These are phyloP conservation scores for Opeltia flavorubescens DNA, from an alignment of 495 filamentous ascomycete genomes.

Conservation along the genomic window DNA sequence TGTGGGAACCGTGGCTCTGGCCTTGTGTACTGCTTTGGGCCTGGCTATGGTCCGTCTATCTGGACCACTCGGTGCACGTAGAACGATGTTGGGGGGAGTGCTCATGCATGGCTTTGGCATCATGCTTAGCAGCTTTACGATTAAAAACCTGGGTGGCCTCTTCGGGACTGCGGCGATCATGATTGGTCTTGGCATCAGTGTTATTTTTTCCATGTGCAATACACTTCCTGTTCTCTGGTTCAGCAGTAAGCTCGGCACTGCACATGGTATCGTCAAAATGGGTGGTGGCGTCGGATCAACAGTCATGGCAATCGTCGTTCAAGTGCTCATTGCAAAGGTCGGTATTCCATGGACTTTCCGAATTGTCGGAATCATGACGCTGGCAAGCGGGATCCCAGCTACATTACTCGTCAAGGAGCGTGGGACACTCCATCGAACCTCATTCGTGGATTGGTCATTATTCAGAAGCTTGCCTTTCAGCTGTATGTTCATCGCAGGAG, in stretches of 20 bases:
- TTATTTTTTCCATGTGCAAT: slow-evolving; percentile 1
- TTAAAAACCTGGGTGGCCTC: slow-evolving; percentile 36
- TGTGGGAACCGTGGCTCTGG: slow-evolving; percentile 36
- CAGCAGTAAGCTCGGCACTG: slow-evolving; percentile 35
- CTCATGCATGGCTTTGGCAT: slow-evolving; percentile 32
- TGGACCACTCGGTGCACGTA: slow-evolving; percentile 30
- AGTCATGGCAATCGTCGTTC: slow-evolving; percentile 32
- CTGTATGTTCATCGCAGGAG: slow-evolving; percentile 37
- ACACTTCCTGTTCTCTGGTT: slow-evolving; percentile 40
- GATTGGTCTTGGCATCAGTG: slow-evolving; percentile 31
- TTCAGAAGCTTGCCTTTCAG: slow-evolving; percentile 28
- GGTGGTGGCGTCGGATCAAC: slow-evolving; percentile 40
- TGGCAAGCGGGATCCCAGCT: slow-evolving; percentile 38
- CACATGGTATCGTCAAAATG: slow-evolving; percentile 41
- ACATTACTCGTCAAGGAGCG: slow-evolving; percentile 44
- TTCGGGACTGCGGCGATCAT: slow-evolving; percentile 40
- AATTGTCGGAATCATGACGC: slow-evolving; percentile 32
- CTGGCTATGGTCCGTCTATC: slow-evolving; percentile 36
- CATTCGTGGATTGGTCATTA: slow-evolving; percentile 36
- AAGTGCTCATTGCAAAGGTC: slow-evolving; percentile 30
- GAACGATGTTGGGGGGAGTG: slow-evolving; percentile 31
- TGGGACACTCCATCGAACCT: slow-evolving; percentile 24
- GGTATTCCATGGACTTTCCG: slow-evolving; percentile 42
- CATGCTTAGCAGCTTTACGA: slow-evolving; percentile 35
- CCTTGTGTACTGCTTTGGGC: slow-evolving; percentile 33